These are phyloP conservation scores for Ajuga chamaepitys DNA, from an alignment of 257 asterid species.

Conservation along the genomic window DNA sequence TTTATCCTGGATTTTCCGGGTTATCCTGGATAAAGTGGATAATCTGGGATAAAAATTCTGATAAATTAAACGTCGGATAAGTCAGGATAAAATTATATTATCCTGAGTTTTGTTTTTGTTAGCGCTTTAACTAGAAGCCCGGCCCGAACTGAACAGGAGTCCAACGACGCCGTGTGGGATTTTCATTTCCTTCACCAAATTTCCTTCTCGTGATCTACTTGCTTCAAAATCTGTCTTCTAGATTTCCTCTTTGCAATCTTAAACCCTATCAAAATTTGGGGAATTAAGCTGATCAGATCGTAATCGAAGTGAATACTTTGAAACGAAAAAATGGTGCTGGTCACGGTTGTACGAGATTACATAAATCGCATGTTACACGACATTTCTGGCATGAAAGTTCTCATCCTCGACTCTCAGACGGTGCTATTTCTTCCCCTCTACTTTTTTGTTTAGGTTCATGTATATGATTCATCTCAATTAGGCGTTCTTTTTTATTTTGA, in stretches of 20 bases:
- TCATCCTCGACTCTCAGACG: constrained; percentile 89
- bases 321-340: constrained; percentile 51
- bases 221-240: not conserved
- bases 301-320: not conserved
- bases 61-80: too few species aligned
- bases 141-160: not conserved
- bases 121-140: too few species aligned
- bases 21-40: too few species aligned
- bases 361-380: constrained; percentile 85
- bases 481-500: not conserved
- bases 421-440: constrained; percentile 22
- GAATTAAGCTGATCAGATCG: constrained; percentile 19
- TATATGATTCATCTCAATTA: not conserved
- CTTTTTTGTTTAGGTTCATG: not conserved
- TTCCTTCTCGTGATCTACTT: constrained; percentile 4
- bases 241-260: constrained; percentile 14
- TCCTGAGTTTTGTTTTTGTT: too few species aligned
- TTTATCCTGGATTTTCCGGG: too few species aligned
- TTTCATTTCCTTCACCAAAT: not conserved
- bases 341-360: constrained; percentile 67
- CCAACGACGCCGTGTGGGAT: constrained; percentile 19
- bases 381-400: constrained; percentile 96
- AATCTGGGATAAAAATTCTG: too few species aligned
- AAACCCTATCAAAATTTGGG: constrained; percentile 20
- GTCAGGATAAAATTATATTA: too few species aligned